Conservation (phyloP, 495 filamentous ascomycete species). For the Antarctomyces pellizariae region DNA sequence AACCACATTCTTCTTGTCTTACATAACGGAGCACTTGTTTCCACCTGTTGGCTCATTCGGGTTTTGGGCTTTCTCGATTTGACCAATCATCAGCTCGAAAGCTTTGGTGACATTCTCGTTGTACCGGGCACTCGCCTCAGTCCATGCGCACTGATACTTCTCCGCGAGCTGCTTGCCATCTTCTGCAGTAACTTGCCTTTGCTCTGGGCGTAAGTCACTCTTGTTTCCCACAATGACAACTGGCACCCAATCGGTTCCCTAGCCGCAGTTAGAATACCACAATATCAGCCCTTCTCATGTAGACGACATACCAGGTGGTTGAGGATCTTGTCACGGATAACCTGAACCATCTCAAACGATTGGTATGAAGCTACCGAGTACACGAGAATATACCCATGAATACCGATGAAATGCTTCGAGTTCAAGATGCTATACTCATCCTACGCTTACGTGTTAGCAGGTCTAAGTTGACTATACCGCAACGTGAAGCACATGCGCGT, state of each 20-base stretch:
- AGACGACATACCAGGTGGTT: constrained; percentile 59
- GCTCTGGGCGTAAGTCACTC: constrained; percentile 75
- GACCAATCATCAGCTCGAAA: constrained; percentile 83
- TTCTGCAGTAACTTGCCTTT: constrained; percentile 71
- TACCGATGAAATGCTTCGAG: constrained; percentile 97
- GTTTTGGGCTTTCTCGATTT: constrained; percentile 89
- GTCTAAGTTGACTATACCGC: constrained; percentile 2
- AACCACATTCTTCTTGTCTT: too few relatives aligned
- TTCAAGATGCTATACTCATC: constrained; percentile 97
- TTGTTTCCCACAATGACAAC: constrained; percentile 95
- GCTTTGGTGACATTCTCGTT: constrained; percentile 82
- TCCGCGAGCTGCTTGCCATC: constrained; percentile 61
- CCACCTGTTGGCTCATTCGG: constrained; percentile 58
- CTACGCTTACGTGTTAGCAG: constrained; percentile 19
- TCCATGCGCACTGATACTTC: constrained; percentile 79
- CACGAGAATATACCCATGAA: constrained; percentile 96
- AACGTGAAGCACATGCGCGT: neutral
- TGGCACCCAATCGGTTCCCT: constrained; percentile 86
- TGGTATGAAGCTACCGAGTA: constrained; percentile 85
- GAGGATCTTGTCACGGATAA: constrained; percentile 90
- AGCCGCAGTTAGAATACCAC: too few relatives aligned
- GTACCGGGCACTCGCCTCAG: constrained; percentile 81
- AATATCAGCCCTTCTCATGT: constrained; percentile 2
- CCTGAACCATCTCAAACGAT: constrained; percentile 89
- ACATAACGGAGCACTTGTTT: constrained; percentile 75